Conservation (phyloP, 2,329 filamentous ascomycete species). For the Monosporascus sp. region DNA sequence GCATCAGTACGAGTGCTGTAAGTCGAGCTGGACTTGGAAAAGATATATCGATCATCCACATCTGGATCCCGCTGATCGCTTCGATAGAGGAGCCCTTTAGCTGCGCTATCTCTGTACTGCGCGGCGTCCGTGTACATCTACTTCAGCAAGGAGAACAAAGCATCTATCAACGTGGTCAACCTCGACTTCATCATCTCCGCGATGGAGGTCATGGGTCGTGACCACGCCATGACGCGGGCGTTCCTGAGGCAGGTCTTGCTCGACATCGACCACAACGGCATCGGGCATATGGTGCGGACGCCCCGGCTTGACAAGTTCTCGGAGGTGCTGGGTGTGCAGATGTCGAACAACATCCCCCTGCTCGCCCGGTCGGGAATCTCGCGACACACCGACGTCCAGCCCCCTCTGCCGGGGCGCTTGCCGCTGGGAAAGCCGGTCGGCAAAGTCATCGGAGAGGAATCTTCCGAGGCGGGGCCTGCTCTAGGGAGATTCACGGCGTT, state of each 20-base stretch:
- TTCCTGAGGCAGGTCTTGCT: slow-evolving; percentile 81
- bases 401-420: slow-evolving; percentile 40
- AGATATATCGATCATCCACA: not conserved
- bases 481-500: not conserved
- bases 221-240: slow-evolving; percentile 71
- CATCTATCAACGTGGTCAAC: slow-evolving; percentile 38
- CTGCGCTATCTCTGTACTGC: slow-evolving; percentile 80
- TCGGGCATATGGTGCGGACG: slow-evolving; percentile 32
- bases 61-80: slow-evolving; percentile 5
- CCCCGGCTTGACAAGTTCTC: slow-evolving; percentile 30
- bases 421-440: slow-evolving; percentile 32
- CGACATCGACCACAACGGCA: slow-evolving; percentile 61
- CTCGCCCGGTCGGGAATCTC: slow-evolving; percentile 41
- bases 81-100: slow-evolving; percentile 66
- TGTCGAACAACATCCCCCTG: slow-evolving; percentile 39
- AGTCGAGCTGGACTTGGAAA: slow-evolving; percentile 24
- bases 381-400: slow-evolving; percentile 33
- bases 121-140: slow-evolving; percentile 80
- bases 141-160: slow-evolving; percentile 51
- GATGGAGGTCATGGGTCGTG: slow-evolving; percentile 70
- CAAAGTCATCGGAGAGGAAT: slow-evolving; percentile 9
- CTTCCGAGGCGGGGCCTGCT: slow-evolving; percentile 2
- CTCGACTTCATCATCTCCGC: slow-evolving; percentile 73
- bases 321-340: slow-evolving; percentile 19
- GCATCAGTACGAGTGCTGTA: slow-evolving; percentile 63